Conservation (phyloP, 2,329 filamentous ascomycete species). For the Clonostachys byssicola region DNA sequence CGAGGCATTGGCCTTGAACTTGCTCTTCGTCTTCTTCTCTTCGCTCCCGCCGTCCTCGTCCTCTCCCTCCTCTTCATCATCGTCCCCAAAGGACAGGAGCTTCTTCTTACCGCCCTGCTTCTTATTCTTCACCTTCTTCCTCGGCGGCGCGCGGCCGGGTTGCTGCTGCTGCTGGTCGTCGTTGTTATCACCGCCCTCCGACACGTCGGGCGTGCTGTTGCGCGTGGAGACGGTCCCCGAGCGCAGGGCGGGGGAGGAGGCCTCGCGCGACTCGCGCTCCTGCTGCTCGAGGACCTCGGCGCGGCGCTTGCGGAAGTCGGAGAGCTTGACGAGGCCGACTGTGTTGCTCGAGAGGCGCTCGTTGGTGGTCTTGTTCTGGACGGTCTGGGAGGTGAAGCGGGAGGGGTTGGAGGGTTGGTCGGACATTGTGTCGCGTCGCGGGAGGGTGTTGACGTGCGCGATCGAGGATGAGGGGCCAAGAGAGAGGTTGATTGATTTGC, state of each 20-base stretch:
- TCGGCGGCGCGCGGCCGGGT: constrained; percentile 31
- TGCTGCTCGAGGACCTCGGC: constrained; percentile 92
- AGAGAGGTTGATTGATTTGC: no score
- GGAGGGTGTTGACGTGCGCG: background rate
- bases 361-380: constrained; percentile 68
- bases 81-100: constrained; percentile 59
- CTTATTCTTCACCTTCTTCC: constrained; percentile 29
- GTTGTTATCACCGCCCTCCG: background rate
- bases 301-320: constrained; percentile 93
- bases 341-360: constrained; percentile 81
- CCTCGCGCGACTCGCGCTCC: constrained; percentile 73
- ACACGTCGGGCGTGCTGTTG: background rate
- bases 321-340: constrained; percentile 85
- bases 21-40: constrained; percentile 25
- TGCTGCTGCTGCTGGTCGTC: background rate
- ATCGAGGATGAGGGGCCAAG: no score
- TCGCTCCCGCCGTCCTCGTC: constrained; percentile 6
- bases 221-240: background rate
- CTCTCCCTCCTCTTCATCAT: constrained; percentile 24
- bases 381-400: constrained; percentile 68
- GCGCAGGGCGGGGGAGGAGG: constrained; percentile 32
- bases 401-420: constrained; percentile 27
- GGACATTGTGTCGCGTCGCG: constrained; percentile 24
- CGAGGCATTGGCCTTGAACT: constrained; percentile 58
- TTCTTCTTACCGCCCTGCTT: constrained; percentile 28